Evolutionary conservation across 1,284 basidiomycete species (phyloP), one percentile per base, ranked within the genome.

Genomic region (Apiotrichum brassicae): DNA sequence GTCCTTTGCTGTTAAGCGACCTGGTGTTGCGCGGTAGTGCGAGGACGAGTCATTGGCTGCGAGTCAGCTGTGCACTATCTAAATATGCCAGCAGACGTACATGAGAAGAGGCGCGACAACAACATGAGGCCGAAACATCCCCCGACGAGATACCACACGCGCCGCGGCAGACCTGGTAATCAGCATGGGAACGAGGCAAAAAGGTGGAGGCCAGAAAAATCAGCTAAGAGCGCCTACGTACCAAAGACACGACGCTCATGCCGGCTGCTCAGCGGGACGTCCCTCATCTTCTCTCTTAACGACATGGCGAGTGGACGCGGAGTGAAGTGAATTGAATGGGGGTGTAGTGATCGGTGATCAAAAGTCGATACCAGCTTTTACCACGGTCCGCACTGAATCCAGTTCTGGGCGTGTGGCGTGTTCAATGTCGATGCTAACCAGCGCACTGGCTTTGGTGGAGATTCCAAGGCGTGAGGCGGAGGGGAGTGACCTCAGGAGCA

Each of bases 141-240:
- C 26, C 76, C 63, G 48, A 89, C 60, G 59, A 87, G 76, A 61
- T 80, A 71, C 82, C 84, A 86, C 71, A 87, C 83, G 51, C 85
- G 80, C 30, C 61, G 57, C 12, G 64, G 57, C 26, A 73, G 43
- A 23, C 65, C 68, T 71, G 51, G 11, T 13, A 5, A 20, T 44
- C 14, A 48, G 24, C 6, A 20, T 2, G 3, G 22, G 23, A 5
- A 11, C 13, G 6, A 37, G 6, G 2, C n/a, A n/a, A n/a, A 14
- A 40, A 13, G 30, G 13, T 8, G 46, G 57, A 8, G 28, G 28
- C 14, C 28, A 30, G 8, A n/a, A n/a, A n/a, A n/a, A n/a, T n/a
- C n/a, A n/a, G n/a, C n/a, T n/a, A n/a, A n/a, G n/a, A n/a, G n/a
- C n/a, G n/a, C n/a, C n/a, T n/a, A n/a, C n/a, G n/a, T n/a, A n/a